A percentile compares a stretch with the other conserved stretches of the same genome.
phyloP scores from a whole-genome alignment of 116 monocot genomes.

The Cymodocea nodosa region DNA sequence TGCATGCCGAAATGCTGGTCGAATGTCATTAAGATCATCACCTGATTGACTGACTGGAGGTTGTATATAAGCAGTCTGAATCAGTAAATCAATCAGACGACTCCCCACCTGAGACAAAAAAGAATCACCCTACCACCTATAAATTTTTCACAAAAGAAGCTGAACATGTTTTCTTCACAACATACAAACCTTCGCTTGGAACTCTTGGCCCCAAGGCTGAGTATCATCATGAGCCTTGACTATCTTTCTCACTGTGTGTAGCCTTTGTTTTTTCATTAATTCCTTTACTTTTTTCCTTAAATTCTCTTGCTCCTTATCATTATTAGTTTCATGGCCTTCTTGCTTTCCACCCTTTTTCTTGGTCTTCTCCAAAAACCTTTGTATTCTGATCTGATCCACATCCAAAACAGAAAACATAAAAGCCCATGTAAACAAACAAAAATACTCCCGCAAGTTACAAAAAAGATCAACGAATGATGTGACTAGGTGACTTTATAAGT shows the following conservation, averaged over 20 bases:
- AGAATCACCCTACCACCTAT: not conserved
- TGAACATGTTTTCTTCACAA: not conserved
- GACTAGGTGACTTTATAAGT: too few species aligned
- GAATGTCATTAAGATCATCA: conserved; percentile 72
- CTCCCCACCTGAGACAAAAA: conserved; percentile 69
- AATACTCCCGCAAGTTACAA: too few species aligned
- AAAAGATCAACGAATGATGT: too few species aligned
- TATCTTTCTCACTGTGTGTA: conserved; percentile 61
- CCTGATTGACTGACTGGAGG: conserved; percentile 73
- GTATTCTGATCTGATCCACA: conserved; percentile 49
- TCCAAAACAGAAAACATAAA: not conserved
- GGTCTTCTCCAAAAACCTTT: conserved; percentile 73
- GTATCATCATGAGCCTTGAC: conserved; percentile 67
- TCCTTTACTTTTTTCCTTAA: conserved; percentile 73
- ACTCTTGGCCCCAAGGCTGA: conserved; percentile 74
- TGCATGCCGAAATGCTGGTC: conserved; percentile 77
- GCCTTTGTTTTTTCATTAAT: conserved; percentile 77
- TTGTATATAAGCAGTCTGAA: conserved; percentile 90
- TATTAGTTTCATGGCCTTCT: conserved; percentile 21
- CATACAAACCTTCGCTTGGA: conserved; percentile 59
- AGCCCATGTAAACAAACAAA: not conserved
- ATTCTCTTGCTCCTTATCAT: conserved; percentile 38
- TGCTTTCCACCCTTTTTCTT: conserved; percentile 43
- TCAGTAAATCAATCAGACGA: conserved; percentile 78
- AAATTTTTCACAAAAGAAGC: not conserved